These are phyloP conservation scores for Microbotryum scabiosae DNA, from an alignment of 1,284 basidiomycete genomes.

Conservation along the genomic window DNA sequence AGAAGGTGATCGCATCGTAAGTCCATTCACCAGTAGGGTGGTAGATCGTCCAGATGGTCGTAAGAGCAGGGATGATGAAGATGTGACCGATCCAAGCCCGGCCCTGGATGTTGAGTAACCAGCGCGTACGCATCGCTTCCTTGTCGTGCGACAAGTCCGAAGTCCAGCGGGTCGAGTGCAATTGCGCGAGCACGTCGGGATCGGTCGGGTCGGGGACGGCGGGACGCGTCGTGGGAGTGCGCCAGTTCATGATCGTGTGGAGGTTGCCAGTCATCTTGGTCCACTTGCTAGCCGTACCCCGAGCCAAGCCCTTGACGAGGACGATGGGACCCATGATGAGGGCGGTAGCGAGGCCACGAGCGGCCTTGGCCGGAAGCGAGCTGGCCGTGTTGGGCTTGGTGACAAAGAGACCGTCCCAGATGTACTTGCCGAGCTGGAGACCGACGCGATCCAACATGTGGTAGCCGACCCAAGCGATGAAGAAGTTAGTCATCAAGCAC, in stretches of 20 bases:
- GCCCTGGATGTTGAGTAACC: slow-evolving; percentile 37
- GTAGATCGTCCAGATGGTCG: slow-evolving; percentile 39
- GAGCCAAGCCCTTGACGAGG: slow-evolving; percentile 18
- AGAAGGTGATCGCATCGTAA: slow-evolving; percentile 40
- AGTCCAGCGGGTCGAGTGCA: slow-evolving; percentile 42
- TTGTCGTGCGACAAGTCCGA: slow-evolving; percentile 39
- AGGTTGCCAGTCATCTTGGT: slow-evolving; percentile 1
- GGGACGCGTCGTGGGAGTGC: slow-evolving; percentile 35
- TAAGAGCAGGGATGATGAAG: slow-evolving; percentile 38
- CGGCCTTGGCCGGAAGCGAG: slow-evolving; percentile 35
- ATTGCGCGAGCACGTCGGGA: slow-evolving; percentile 37
- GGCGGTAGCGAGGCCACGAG: slow-evolving; percentile 27
- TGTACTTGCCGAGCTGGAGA: slow-evolving; percentile 40
- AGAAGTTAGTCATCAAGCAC: slow-evolving; percentile 40
- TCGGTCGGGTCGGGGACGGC: slow-evolving; percentile 36
- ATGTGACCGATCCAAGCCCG: slow-evolving; percentile 40
- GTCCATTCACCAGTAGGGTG: slow-evolving; percentile 40
- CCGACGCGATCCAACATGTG: slow-evolving; percentile 39
- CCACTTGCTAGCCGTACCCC: slow-evolving; percentile 15
- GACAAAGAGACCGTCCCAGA: slow-evolving; percentile 41
- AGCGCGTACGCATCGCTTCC: slow-evolving; percentile 40
- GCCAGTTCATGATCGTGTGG: slow-evolving; percentile 37
- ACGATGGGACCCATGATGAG: slow-evolving; percentile 33
- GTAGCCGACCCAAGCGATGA: slow-evolving; percentile 41
- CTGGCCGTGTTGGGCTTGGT: slow-evolving; percentile 37